Percentiles rank a stretch among this genome's conserved stretches.
phyloP scores from a whole-genome alignment of 2,329 filamentous ascomycete species.

The Fusarium subtropicale region DNA sequence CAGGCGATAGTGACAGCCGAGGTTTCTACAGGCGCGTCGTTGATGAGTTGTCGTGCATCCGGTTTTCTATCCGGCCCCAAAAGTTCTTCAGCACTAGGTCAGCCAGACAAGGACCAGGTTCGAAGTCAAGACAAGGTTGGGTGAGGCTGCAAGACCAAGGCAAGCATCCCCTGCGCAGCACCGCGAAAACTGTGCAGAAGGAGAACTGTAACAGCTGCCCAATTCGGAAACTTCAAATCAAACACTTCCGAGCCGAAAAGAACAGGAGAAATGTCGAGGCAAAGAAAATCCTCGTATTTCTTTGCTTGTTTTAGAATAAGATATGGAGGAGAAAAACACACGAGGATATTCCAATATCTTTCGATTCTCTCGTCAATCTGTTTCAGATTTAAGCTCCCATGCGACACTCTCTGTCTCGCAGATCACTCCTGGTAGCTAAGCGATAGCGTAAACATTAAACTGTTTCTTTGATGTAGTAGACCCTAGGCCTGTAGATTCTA shows the following conservation, averaged over 20 bases:
- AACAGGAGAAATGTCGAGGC: neutral
- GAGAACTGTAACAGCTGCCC: conserved; percentile 7
- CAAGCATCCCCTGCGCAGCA: conserved; percentile 11
- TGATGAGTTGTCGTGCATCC: conserved; percentile 36
- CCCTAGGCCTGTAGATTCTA: neutral
- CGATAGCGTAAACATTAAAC: neutral
- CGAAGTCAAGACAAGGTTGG: neutral
- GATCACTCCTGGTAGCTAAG: neutral
- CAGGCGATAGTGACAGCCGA: neutral
- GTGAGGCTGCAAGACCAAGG: conserved; percentile 9
- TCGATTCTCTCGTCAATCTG: conserved; percentile 23
- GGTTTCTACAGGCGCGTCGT: neutral
- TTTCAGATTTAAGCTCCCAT: conserved; percentile 25
- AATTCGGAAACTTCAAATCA: neutral
- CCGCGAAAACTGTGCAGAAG: conserved; percentile 11
- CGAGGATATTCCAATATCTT: conserved; percentile 19
- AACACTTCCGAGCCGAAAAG: conserved; percentile 10
- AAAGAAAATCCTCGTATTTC: neutral
- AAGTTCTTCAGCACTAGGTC: conserved; percentile 10
- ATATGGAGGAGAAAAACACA: conserved; percentile 4
- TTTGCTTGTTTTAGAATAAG: conserved; percentile 1
- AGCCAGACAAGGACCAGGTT: conserved; percentile 17
- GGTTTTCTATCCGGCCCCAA: conserved; percentile 25
- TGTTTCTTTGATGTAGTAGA: conserved; percentile 7
- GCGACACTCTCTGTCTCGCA: conserved; percentile 25